These are phyloP conservation scores for Phytopythium sindhum DNA, from an alignment of 352 stramenopile genomes.

Conservation along the genomic window DNA sequence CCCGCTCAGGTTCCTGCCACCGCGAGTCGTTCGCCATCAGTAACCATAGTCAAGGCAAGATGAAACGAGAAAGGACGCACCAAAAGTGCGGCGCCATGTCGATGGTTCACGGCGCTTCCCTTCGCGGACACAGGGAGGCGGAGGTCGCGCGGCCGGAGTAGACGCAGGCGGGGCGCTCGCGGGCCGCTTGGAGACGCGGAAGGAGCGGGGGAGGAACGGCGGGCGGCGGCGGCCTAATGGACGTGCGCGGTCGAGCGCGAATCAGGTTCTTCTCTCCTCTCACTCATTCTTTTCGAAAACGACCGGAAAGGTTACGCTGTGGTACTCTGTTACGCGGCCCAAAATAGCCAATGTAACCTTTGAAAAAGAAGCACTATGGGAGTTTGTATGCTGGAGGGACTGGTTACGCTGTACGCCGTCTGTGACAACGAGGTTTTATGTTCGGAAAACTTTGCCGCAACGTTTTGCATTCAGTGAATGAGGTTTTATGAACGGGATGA, in stretches of 20 bases:
- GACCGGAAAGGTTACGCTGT: not conserved
- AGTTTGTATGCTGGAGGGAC: not conserved
- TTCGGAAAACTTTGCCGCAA: no score
- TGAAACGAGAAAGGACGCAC: slow-evolving; percentile 17
- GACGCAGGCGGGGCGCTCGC: not conserved
- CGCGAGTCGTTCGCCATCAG: not conserved
- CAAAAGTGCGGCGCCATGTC: slow-evolving; percentile 43
- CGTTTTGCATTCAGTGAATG: not conserved
- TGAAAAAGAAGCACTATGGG: not conserved
- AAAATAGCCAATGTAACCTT: not conserved
- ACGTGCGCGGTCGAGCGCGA: not conserved
- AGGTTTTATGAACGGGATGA: not conserved
- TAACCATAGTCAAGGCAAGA: not conserved
- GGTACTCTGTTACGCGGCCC: not conserved
- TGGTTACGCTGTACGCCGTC: not conserved
- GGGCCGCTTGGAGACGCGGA: not conserved
- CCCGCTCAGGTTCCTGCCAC: not conserved
- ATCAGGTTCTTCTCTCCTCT: not conserved
- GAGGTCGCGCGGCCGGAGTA: not conserved
- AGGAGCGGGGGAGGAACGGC: not conserved
- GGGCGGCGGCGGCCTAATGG: not conserved
- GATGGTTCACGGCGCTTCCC: not conserved
- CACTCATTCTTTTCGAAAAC: slow-evolving; percentile 2
- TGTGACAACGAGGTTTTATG: not conserved
- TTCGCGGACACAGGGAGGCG: not conserved